These are phyloP conservation scores for Neophaeococcomyces mojaviensis DNA, from an alignment of 2,329 filamentous ascomycete species.

Conservation along the genomic window DNA sequence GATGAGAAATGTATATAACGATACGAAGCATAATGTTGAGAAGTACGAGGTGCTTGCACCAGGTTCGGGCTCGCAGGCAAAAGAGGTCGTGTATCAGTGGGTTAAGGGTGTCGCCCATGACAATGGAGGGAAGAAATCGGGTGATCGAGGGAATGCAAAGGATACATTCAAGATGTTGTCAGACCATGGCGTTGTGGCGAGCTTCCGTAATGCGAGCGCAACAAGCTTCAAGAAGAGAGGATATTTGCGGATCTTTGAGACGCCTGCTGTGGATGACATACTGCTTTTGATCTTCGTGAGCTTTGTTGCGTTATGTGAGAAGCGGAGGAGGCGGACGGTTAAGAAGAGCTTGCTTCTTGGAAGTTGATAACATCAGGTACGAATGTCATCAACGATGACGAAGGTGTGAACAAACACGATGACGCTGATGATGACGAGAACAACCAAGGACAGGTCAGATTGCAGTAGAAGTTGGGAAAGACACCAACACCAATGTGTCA, in stretches of 20 bases:
- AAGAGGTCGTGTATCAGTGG: background rate
- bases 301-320: conserved; percentile 2
- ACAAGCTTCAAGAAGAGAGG: conserved; percentile 5
- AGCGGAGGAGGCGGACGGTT: background rate
- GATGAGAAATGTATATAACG: conserved; percentile 6
- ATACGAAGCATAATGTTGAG: background rate
- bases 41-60: conserved; percentile 1
- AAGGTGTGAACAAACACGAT: too few relatives aligned
- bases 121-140: background rate
- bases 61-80: background rate
- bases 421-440: too few relatives aligned
- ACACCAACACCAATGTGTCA: too few relatives aligned
- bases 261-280: background rate
- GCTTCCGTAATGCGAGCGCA: background rate
- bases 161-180: conserved; percentile 3
- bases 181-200: background rate
- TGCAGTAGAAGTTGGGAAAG: too few relatives aligned
- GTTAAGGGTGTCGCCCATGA: background rate
- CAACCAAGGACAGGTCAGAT: too few relatives aligned
- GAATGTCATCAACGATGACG: too few relatives aligned
- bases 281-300: conserved; percentile 7
- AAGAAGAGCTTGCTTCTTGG: conserved; percentile 1
- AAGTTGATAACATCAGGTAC: too few relatives aligned
- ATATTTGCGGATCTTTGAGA: background rate
- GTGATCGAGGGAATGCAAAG: background rate